A percentile compares a stretch with the other conserved stretches of the same genome.
phyloP scores from a whole-genome alignment of 2,329 filamentous ascomycete species.

The Diaporthe helianthi region DNA sequence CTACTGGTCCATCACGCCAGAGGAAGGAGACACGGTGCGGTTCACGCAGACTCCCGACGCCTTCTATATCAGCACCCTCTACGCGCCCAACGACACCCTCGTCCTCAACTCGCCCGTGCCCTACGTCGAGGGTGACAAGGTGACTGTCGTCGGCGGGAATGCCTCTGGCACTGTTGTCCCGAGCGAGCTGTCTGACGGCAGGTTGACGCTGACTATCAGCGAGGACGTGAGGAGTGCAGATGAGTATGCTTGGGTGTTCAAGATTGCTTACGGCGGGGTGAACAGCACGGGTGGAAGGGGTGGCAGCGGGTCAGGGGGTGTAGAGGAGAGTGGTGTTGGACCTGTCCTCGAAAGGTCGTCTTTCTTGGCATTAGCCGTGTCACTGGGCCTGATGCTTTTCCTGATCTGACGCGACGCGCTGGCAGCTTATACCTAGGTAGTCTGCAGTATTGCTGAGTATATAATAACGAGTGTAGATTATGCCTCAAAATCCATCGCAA shows the following conservation, averaged over 20 bases:
- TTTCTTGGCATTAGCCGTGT: background rate
- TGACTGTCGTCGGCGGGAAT: conserved; percentile 50
- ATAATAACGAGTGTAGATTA: no score
- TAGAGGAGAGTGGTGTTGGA: background rate
- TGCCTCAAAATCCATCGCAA: no score
- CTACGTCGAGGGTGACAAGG: conserved; percentile 52
- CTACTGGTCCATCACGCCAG: conserved; percentile 56
- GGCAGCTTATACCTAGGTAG: no score
- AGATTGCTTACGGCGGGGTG: conserved; percentile 36
- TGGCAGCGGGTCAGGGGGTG: background rate
- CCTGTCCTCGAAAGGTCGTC: background rate
- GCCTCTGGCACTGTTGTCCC: conserved; percentile 38
- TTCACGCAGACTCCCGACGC: conserved; percentile 60
- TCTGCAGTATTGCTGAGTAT: no score
- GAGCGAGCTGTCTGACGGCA: conserved; percentile 35
- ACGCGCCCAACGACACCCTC: conserved; percentile 49
- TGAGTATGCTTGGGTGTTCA: conserved; percentile 48
- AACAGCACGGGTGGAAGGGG: background rate
- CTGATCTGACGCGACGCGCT: background rate
- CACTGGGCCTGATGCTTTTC: background rate
- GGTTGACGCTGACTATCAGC: conserved; percentile 43
- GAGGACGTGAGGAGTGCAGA: conserved; percentile 45
- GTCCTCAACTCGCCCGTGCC: conserved; percentile 53
- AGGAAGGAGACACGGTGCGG: conserved; percentile 52
- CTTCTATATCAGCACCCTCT: conserved; percentile 58